phyloP scores from a whole-genome alignment of 2,329 filamentous ascomycete genomes.

The Fusarium verticillioides region DNA sequence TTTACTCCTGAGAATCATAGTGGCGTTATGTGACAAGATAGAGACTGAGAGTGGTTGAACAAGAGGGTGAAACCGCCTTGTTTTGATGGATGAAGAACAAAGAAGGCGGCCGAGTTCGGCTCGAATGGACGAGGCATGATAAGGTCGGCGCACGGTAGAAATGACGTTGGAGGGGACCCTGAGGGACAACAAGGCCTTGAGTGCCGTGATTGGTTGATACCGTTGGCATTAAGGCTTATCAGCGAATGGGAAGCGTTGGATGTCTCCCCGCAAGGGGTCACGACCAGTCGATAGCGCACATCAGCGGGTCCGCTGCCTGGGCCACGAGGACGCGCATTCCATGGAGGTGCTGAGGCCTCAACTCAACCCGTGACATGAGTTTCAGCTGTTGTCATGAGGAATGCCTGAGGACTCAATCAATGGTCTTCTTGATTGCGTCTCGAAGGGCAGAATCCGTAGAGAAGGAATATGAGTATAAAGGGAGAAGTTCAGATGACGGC shows the following conservation, averaged over 20 bases:
- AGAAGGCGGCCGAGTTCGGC: slow-evolving; percentile 22
- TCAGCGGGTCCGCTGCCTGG: slow-evolving; percentile 31
- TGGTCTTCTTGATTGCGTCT: too few relatives aligned
- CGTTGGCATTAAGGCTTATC: neutral
- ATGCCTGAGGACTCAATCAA: neutral
- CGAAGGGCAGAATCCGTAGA: neutral
- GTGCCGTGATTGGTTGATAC: slow-evolving; percentile 14
- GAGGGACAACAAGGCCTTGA: slow-evolving; percentile 1
- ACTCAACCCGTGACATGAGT: slow-evolving; percentile 13
- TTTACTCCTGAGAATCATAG: slow-evolving; percentile 44
- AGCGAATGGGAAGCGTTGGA: neutral
- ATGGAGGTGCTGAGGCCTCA: neutral
- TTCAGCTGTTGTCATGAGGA: slow-evolving; percentile 9
- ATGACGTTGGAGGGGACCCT: slow-evolving; percentile 37
- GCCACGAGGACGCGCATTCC: slow-evolving; percentile 28
- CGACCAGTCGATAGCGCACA: slow-evolving; percentile 24
- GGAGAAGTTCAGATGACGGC: fast-evolving
- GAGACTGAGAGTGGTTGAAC: neutral
- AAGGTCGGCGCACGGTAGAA: slow-evolving; percentile 23
- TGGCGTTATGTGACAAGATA: neutral
- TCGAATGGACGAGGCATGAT: slow-evolving; percentile 28
- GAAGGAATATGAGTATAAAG: fast-evolving
- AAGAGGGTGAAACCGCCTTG: slow-evolving; percentile 12
- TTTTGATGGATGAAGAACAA: slow-evolving; percentile 18
- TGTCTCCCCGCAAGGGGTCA: slow-evolving; percentile 29